Percentiles rank a stretch among this genome's conserved stretches.
These are phyloP conservation scores for Bacterosira constricta DNA, from an alignment of 108 stramenopile species.

Conservation along the genomic window DNA sequence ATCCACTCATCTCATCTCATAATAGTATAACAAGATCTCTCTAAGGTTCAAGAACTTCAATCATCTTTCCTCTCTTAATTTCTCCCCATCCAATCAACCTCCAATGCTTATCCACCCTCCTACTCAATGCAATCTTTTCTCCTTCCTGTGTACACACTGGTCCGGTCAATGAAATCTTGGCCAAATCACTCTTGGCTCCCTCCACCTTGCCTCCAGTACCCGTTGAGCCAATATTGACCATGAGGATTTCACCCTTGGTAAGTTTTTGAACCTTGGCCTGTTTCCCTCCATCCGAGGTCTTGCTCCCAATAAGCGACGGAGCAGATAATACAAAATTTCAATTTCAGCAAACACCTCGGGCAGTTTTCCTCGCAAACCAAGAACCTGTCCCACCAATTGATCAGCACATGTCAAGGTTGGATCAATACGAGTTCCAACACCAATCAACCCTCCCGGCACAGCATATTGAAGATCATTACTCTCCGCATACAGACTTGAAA, in stretches of 20 bases:
- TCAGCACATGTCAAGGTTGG: constrained; percentile 98
- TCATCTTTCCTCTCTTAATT: constrained; percentile 87
- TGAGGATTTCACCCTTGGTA: constrained; percentile 95
- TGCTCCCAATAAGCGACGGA: constrained; percentile 97
- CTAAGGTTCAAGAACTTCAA: constrained; percentile 77
- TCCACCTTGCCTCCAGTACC: constrained; percentile 96
- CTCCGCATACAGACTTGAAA: constrained; percentile 95
- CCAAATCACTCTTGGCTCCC: constrained; percentile 95
- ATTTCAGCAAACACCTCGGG: constrained; percentile 98
- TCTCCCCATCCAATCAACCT: constrained; percentile 96
- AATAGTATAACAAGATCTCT: no score
- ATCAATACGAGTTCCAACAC: constrained; percentile 98
- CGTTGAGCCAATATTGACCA: constrained; percentile 99
- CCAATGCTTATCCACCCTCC: constrained; percentile 99
- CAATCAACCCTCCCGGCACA: constrained; percentile 99
- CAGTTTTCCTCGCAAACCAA: constrained; percentile 95
- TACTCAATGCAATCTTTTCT: constrained; percentile 98
- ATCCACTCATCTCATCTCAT: no score
- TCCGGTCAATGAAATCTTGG: constrained; percentile 97
- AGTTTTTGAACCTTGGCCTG: constrained; percentile 99
- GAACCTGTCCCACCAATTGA: constrained; percentile 98
- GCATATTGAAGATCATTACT: constrained; percentile 97
- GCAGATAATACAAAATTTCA: constrained; percentile 97
- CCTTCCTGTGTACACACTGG: constrained; percentile 99
- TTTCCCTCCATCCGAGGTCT: constrained; percentile 98